Evolutionary conservation across 2,329 filamentous ascomycete species (phyloP), one percentile per base, ranked within the genome.

Genomic region (Penicillium glabrum): DNA sequence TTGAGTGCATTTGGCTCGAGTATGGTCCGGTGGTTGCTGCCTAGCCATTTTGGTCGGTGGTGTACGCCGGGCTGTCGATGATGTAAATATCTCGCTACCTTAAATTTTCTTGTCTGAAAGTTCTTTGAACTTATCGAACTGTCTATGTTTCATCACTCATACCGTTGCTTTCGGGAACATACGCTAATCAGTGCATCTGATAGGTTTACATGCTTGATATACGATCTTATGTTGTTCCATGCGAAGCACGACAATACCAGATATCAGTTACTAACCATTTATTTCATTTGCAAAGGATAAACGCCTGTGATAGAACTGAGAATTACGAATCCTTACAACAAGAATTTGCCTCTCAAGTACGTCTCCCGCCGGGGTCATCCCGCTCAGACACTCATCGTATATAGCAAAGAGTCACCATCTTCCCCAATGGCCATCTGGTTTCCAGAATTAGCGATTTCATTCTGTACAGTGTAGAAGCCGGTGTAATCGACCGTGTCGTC

Each of bases 1-100:
- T 91, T 93, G 93, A 98, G 93, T 93, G 93, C 93, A 98, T 98
- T 98, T 98, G 93, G 93, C 93, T 98, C 91, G 93, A 98, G 93
- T 84, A 96, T 92, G 86, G 86, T 81, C 78, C 80, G 82, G 80
- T 78, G 80, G 73, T 77, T 70, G 77, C 80, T 80, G 81, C 81
- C 78, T 80, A 78, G 82, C 88, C 89, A 87, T 96, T 89, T 84
- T 93, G 91, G 89, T 82, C 79, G 79, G 78, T 79, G 69, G 67
- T 72, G 72, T 65, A 74, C 77, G 75, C 80, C 80, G 80, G 80
- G 82, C 84, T 85, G 88, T 96, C 93, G 85, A 86, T 97, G 93
- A 97, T 97, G 93, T 96, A 89, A 96, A 86, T 82, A 87, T 90
- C 95, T 89, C 91, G 93, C 93, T 98, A 98, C 93, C 93, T 97